Evolutionary conservation across 495 filamentous ascomycete genomes (phyloP), one percentile per base, ranked within the genome.

Genomic region (Penicillium bialowiezense): DNA sequence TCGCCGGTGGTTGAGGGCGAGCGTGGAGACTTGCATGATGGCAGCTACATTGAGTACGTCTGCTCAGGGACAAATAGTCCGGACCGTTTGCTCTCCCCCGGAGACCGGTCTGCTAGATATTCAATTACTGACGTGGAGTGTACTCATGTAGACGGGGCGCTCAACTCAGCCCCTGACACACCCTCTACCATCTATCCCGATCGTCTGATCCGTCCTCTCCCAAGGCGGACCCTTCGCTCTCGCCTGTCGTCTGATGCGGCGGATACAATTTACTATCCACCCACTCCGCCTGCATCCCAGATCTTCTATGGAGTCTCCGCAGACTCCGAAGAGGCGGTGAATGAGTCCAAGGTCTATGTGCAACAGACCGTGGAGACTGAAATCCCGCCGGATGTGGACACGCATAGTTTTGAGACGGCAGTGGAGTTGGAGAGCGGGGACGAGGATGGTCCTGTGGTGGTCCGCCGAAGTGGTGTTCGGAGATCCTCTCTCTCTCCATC

Each of bases 181-280:
- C 75, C 77, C 43, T 91, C 90, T 41, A 75, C 84, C 26, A 67
- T 88, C 55, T 93, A 89, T 62, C 89, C 89, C 53, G 88, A 95
- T 58, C 83, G 95, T 58, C 86, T 91, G 48, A 97, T 99, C 62
- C 88, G 91, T 33, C 95, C 95, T 40, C 77, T 99, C 44, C 95
- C 95, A 26, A 93, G 87, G 70, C 83, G 89, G 51, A 84, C 86
- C 47, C 75, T 97, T 15, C 87, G 90, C 40, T 90, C 91, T 52
- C 84, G 90, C 32, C 75, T 99, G 19, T 87, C 91, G 13, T 82
- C 84, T 51, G 90, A 93, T 56, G 83, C 89, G 50, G 91, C 88
- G 43, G 84, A 87, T 31, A 83, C 84, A 13, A 92, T 96, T 55
- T 75, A 84, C 44, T 97, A 88, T 59, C 89, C 91, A 1, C 82